phyloP scores from a whole-genome alignment of 495 filamentous ascomycete species.

The Penicillium cinerascens region DNA sequence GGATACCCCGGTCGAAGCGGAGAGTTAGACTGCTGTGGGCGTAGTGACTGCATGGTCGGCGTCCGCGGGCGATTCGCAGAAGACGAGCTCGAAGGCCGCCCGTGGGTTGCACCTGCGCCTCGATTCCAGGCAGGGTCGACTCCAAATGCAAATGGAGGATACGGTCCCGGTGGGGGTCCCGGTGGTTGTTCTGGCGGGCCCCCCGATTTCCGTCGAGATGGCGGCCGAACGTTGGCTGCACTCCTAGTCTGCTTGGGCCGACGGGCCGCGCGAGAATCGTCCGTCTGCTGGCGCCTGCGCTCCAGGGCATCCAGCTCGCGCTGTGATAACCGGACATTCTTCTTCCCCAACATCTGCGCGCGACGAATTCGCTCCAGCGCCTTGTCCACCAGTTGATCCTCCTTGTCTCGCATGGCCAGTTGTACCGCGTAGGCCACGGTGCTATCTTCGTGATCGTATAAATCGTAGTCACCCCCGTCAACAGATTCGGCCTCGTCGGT shows the following conservation, averaged over 20 bases:
- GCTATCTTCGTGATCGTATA: slow-evolving; percentile 51
- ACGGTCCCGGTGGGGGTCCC: slow-evolving; percentile 18
- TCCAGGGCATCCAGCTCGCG: slow-evolving; percentile 75
- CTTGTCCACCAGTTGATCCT: slow-evolving; percentile 68
- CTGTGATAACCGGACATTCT: slow-evolving; percentile 70
- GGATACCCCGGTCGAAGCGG: slow-evolving; percentile 34
- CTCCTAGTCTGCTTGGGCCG: slow-evolving; percentile 13
- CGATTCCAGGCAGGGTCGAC: slow-evolving; percentile 28
- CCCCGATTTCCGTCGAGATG: slow-evolving; percentile 23
- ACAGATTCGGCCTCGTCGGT: slow-evolving; percentile 43
- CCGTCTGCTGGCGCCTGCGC: slow-evolving; percentile 57
- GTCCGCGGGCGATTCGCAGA: slow-evolving; percentile 34
- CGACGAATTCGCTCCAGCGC: slow-evolving; percentile 73
- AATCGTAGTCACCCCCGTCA: slow-evolving; percentile 53
- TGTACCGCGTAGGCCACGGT: slow-evolving; percentile 49
- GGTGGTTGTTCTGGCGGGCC: slow-evolving; percentile 21
- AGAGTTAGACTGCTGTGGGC: slow-evolving; percentile 30
- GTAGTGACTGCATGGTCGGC: slow-evolving; percentile 38
- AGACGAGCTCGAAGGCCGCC: slow-evolving; percentile 32
- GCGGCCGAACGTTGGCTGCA: slow-evolving; percentile 12
- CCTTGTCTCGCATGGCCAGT: slow-evolving; percentile 58
- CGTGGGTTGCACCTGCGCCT: slow-evolving; percentile 9
- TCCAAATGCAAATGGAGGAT: slow-evolving; percentile 15
- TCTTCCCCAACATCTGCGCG: slow-evolving; percentile 67
- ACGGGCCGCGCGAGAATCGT: slow-evolving; percentile 24